Base-by-base conservation (phyloP, 202 grass and related monocot genomes). In the Saccharum hybrid region DNA sequence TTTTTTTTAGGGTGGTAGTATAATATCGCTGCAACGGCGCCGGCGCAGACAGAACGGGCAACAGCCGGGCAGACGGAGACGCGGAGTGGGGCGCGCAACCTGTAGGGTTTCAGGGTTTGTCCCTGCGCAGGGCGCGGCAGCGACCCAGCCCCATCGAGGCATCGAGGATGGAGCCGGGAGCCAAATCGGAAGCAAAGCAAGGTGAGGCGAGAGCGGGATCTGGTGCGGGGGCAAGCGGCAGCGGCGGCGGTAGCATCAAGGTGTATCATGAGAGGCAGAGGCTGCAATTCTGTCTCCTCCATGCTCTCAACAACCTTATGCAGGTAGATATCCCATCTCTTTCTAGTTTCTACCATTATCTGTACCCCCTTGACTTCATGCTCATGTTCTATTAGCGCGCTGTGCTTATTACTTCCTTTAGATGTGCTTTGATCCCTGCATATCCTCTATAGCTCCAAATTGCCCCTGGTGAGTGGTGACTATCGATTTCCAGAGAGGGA, bases 231-330 rank as follows among this genome's bases (percentile, higher is more conserved):
- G 21, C 2, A 60, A 23, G 57, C 56, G 68, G 43, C 26, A 36
- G 70, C 51, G 45, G 67, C 54, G 67, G 38, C 62, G 40, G 76
- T 43, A 7, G 56, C 18, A 68, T 40, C 67, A 62, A 73, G 52
- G 90, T 94, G 31, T 98, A 96, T 86, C 96, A 94, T 72, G 96
- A 96, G 76, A 92, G 83, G 68, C 89, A 98, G 66, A 87, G 81
- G 77, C 49, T 98, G 76, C 96, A 98, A 79, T 88, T 98, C 65
- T 98, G 96, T 64, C 91, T 98, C 18, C 85, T 98, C 54, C 96
- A 98, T 49, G 93, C 96, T 11, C 96, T 98, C 78, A 98, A 98
- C 83, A 98, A 96, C 82, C 88, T 98, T 62, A 90, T 96, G 87
- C 96, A 97, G 91, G 94, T 94, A 66, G 5, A 30, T 69, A 30